Evolutionary conservation across 2,329 filamentous ascomycete genomes (phyloP).

Genomic region (Pseudopithomyces maydicus): DNA sequence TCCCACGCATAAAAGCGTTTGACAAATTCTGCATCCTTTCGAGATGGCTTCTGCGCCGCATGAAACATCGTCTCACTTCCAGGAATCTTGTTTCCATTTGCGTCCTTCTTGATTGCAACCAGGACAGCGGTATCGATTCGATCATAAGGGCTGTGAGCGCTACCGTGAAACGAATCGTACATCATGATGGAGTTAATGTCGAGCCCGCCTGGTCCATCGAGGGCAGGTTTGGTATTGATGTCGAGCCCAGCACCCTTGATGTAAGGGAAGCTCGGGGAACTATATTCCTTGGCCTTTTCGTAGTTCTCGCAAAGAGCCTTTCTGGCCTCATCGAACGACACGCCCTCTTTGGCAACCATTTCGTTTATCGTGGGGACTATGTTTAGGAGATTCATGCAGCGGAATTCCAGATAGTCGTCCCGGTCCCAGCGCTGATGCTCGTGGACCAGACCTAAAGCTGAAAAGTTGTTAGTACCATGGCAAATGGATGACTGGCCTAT

Average conservation of each 20-base stretch:
- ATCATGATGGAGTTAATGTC: slow-evolving; percentile 13
- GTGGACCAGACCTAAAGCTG: slow-evolving; percentile 11
- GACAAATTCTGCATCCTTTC: slow-evolving; percentile 4
- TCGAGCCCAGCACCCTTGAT: slow-evolving; percentile 1
- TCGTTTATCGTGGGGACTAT: neutral
- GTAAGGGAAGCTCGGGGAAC: neutral
- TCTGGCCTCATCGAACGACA: neutral
- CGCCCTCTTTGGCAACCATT: neutral
- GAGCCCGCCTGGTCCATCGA: slow-evolving; percentile 8
- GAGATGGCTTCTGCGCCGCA: neutral
- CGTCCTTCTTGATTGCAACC: neutral
- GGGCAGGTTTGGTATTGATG: neutral
- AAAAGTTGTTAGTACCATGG: neutral
- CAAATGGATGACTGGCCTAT: neutral
- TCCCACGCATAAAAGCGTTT: slow-evolving; percentile 10
- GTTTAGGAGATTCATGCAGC: neutral
- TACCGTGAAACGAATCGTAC: neutral
- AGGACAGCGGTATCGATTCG: neutral
- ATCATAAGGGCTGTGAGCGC: neutral
- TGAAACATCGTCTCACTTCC: neutral
- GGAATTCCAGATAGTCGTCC: neutral
- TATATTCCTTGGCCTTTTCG: neutral
- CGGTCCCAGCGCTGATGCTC: slow-evolving; percentile 11
- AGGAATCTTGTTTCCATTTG: neutral
- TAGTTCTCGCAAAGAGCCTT: neutral